Evolutionary conservation across 1,284 basidiomycete genomes (phyloP), one percentile per base, ranked within the genome.

Genomic region (Microbotryum violaceum): DNA sequence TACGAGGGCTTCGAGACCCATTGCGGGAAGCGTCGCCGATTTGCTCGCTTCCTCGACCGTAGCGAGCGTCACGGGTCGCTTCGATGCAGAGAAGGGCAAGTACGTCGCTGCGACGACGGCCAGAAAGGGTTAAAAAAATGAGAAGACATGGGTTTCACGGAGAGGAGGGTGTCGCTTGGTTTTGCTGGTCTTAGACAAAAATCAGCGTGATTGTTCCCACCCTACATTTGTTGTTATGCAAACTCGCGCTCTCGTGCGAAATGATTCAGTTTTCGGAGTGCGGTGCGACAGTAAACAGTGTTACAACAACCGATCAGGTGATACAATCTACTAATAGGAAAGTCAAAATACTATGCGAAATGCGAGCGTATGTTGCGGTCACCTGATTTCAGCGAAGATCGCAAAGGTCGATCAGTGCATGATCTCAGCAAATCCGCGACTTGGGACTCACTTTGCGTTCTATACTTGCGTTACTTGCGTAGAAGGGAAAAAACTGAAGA

Each of bases 401-500:
- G 31, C 70, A 66, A 21, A 72, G 61, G 47, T 71, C 68, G 56
- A 62, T 51, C 10, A 72, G 60, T 25, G 63, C 61, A 33, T 70
- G 67, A 1, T 70, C 60, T 68, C 71, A 70, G 23, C 1, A 1
- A 9, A 7, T 3, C 18, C 16, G 10, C 9, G 25, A 10, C 7
- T 51, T 7, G 4, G 4, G 0, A 14, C 44, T 61, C 53, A 59
- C 53, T n/a, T 3, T 12, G 31, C 31, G 12, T 6, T 5, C 6
- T 9, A 25, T 3, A 27, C n/a, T n/a, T n/a, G n/a, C n/a, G 31
- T n/a, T 6, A 9, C 53, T 8, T 42, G 31, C 9, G 54, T 51
- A 25, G 29, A 49, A 33, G 0, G 23, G 29, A 20, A 4, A 31
- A 29, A 20, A 37, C n/a, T 2, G 14, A 10, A 29, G 33, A 14